These are phyloP conservation scores for Pythium insidiosum DNA, from an alignment of 352 stramenopile species.

Conservation along the genomic window DNA sequence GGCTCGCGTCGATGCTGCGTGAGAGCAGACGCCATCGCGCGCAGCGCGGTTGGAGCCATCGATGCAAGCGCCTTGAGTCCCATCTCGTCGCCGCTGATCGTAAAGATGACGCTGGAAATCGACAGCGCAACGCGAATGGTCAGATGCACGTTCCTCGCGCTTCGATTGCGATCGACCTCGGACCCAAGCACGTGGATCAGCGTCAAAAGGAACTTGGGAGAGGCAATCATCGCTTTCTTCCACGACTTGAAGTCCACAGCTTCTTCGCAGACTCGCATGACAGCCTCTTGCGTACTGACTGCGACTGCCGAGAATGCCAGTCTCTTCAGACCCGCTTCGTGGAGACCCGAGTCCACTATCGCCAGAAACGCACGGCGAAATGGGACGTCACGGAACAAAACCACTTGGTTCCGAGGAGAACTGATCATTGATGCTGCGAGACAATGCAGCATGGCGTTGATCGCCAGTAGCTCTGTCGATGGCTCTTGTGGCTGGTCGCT, in stretches of 20 bases:
- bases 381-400: constrained; percentile 26
- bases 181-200: no score
- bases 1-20: constrained; percentile 1
- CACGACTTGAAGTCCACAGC: constrained; percentile 49
- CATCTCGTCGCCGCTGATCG: constrained; percentile 30
- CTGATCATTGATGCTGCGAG: constrained; percentile 19
- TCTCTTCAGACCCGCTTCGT: no score
- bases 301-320: background rate
- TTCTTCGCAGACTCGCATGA: constrained; percentile 37
- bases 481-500: constrained; percentile 3
- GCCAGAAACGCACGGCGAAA: constrained; percentile 16
- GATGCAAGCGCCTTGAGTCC: constrained; percentile 18
- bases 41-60: constrained; percentile 4
- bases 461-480: no score
- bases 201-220: no score
- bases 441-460: constrained; percentile 39
- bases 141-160: background rate
- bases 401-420: constrained; percentile 49
- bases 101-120: constrained; percentile 43
- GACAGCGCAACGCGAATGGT: constrained; percentile 5
- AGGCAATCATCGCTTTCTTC: constrained; percentile 29
- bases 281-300: constrained; percentile 17
- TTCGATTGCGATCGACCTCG: no score
- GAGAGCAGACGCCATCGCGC: constrained; percentile 2
- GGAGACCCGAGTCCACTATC: no score